Conservation (phyloP, 495 filamentous ascomycete species). For the Rostrohypoxylon terebratum region DNA sequence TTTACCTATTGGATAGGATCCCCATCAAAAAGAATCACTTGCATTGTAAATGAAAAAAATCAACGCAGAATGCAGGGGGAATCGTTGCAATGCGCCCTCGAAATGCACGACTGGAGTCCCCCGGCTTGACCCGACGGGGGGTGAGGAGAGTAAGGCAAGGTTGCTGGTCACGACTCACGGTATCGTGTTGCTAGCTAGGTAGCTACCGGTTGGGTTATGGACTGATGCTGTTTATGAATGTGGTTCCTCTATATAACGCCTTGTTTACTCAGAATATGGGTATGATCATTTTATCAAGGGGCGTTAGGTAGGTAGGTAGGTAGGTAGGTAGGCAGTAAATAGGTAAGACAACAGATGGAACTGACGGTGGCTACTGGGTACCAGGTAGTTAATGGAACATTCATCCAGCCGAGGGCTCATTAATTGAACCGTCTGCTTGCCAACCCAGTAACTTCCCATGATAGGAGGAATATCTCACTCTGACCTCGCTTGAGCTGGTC, state of each 20-base stretch:
- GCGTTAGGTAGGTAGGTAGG: too few species aligned
- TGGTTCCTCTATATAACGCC: background rate
- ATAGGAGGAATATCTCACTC: background rate
- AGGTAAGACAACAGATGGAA: background rate
- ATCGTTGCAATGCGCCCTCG: conserved; percentile 20
- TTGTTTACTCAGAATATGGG: background rate
- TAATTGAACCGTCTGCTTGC: background rate
- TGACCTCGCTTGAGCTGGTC: conserved; percentile 2
- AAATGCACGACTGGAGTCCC: conserved; percentile 26
- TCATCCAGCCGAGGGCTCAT: background rate
- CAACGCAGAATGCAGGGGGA: conserved; percentile 37
- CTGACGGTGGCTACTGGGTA: background rate
- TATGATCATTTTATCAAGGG: too few species aligned
- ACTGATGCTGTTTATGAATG: background rate
- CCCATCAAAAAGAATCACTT: conserved; percentile 4
- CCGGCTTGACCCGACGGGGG: conserved; percentile 35
- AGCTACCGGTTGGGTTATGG: background rate
- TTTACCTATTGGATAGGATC: conserved; percentile 29
- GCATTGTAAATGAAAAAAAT: conserved; percentile 14
- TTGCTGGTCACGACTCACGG: too few species aligned
- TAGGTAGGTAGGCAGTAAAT: too few species aligned
- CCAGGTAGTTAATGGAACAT: background rate
- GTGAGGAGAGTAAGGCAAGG: conserved; percentile 8
- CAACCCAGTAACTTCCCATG: background rate
- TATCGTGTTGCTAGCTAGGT: too few species aligned